These are phyloP conservation scores for Saitozyma podzolica DNA, from an alignment of 768 basidiomycete genomes.

Conservation along the genomic window DNA sequence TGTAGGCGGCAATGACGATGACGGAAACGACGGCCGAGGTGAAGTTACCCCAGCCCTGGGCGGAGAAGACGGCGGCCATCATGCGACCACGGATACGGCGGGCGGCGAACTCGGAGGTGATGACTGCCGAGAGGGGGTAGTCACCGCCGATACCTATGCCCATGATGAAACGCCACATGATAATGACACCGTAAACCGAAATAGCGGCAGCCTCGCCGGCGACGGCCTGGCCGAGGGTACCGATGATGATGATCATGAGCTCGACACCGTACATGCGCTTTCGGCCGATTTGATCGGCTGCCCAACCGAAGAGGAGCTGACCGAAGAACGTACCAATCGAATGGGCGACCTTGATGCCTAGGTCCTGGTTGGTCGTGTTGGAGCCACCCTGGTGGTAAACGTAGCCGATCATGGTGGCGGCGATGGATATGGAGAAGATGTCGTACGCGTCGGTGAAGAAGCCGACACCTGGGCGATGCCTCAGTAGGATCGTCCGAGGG, in stretches of 20 bases:
- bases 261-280: slow-evolving; percentile 57
- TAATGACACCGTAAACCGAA: slow-evolving; percentile 75
- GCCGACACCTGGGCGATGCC: no score
- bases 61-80: no score
- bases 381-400: slow-evolving; percentile 50
- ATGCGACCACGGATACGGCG: slow-evolving; percentile 75
- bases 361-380: slow-evolving; percentile 62
- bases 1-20: no score
- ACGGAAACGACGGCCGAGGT: no score
- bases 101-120: no score
- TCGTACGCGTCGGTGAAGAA: slow-evolving; percentile 71
- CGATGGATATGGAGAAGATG: slow-evolving; percentile 87
- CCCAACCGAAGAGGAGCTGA: no score
- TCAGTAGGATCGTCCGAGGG: no score
- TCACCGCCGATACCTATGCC: no score
- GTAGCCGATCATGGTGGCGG: no score
- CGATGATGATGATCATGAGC: slow-evolving; percentile 52
- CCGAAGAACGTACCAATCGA: slow-evolving; percentile 53
- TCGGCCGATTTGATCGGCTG: slow-evolving; percentile 52
- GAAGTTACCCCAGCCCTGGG: no score
- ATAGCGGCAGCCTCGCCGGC: slow-evolving; percentile 68
- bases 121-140: no score
- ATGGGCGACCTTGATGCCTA: slow-evolving; percentile 53
- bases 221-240: slow-evolving; percentile 59
- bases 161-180: no score